Evolutionary conservation across 2,329 filamentous ascomycete species (phyloP).

Genomic region (Botrytis cinerea): DNA sequence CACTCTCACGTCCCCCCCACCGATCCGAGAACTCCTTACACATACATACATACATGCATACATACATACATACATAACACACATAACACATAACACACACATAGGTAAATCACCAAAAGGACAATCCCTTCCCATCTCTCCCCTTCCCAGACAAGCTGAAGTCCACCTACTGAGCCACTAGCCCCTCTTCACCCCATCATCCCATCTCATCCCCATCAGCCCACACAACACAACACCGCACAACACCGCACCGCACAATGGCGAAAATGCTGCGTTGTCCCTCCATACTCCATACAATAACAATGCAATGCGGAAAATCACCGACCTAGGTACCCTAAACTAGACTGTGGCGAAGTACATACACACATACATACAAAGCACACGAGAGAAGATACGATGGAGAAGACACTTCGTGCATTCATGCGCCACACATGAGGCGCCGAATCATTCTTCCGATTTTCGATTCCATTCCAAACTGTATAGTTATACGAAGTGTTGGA

Average conservation of each 20-base stretch:
- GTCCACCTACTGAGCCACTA: slow-evolving; percentile 1
- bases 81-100: not conserved
- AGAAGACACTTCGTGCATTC: not conserved
- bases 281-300: too few relatives aligned
- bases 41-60: not conserved
- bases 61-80: not conserved
- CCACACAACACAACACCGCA: not conserved
- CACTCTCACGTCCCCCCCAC: not conserved
- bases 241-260: not conserved
- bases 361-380: not conserved
- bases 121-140: not conserved
- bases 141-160: slow-evolving; percentile 38
- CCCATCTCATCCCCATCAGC: not conserved
- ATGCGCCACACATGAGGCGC: not conserved
- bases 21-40: slow-evolving; percentile 4
- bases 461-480: not conserved
- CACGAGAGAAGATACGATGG: slow-evolving; percentile 5
- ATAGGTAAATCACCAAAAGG: not conserved
- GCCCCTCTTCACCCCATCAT: too few relatives aligned
- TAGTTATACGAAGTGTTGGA: not conserved
- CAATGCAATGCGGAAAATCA: not conserved
- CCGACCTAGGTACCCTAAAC: slow-evolving; percentile 19
- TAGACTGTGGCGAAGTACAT: slow-evolving; percentile 35
- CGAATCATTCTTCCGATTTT: not conserved
- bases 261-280: slow-evolving; percentile 33